Conservation (phyloP, 2,329 filamentous ascomycete genomes). For the Ophiostoma tasmaniense region DNA sequence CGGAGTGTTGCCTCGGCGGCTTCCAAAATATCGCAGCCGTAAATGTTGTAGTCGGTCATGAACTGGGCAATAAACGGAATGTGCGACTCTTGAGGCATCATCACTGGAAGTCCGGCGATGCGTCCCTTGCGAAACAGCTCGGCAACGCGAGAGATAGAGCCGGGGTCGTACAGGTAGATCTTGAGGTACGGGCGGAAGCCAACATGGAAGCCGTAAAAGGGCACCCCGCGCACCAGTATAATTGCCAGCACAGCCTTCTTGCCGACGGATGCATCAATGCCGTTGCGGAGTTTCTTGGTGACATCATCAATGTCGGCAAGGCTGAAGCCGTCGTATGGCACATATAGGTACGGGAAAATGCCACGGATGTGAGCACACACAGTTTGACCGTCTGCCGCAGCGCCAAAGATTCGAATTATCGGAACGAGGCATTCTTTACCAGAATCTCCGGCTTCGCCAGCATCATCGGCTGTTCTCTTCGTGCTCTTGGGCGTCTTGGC, state of each 20-base stretch:
- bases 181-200: conserved; percentile 89
- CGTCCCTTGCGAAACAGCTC: conserved; percentile 77
- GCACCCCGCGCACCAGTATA: conserved; percentile 82
- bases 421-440: conserved; percentile 58
- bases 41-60: conserved; percentile 97
- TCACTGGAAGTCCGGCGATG: conserved; percentile 63
- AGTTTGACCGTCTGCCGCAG: conserved; percentile 90
- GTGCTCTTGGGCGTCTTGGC: neutral
- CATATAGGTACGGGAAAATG: conserved; percentile 89
- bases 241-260: conserved; percentile 68
- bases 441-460: neutral
- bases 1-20: conserved; percentile 40
- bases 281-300: conserved; percentile 55
- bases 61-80: conserved; percentile 88
- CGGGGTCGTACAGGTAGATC: conserved; percentile 84
- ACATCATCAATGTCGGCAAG: conserved; percentile 11
- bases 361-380: conserved; percentile 95
- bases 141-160: conserved; percentile 75
- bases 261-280: conserved; percentile 85
- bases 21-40: conserved; percentile 83
- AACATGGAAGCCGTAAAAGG: conserved; percentile 93
- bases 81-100: conserved; percentile 93
- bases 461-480: neutral
- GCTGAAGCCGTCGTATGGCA: conserved; percentile 31
- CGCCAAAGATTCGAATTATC: conserved; percentile 81